These are phyloP conservation scores for Nephelium lappaceum DNA, from an alignment of 345 rosid genomes.

Conservation along the genomic window DNA sequence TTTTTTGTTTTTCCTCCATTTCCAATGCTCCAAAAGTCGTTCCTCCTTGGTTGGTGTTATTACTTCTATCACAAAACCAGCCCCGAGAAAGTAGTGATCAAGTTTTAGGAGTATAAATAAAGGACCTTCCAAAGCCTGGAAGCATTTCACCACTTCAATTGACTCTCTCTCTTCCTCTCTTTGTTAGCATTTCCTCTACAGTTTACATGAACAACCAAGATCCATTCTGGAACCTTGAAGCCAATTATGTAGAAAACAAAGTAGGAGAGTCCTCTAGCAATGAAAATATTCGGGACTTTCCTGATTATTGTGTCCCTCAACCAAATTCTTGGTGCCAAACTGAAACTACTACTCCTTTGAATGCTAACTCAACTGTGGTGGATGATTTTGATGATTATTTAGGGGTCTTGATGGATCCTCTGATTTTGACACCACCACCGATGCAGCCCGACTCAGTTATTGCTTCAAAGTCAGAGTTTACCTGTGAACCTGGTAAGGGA, in stretches of 20 bases:
- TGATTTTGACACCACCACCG: not conserved
- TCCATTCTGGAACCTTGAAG: not conserved
- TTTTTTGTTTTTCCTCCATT: too few relatives aligned
- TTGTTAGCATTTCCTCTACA: not conserved
- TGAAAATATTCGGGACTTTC: not conserved
- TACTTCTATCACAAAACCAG: too few relatives aligned
- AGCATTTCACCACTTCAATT: not conserved
- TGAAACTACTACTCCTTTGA: not conserved
- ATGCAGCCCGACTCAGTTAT: not conserved
- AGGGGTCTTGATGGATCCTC: not conserved
- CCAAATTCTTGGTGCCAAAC: not conserved
- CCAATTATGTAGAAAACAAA: too few relatives aligned
- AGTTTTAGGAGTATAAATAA: too few relatives aligned
- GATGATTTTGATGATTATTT: conserved; percentile 5
- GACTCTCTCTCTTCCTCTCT: not conserved
- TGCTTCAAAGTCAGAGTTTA: too few relatives aligned
- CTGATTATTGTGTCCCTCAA: not conserved
- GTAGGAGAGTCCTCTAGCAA: not conserved
- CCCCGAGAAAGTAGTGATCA: too few relatives aligned
- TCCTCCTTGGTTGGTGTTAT: too few relatives aligned
- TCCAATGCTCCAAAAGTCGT: too few relatives aligned
- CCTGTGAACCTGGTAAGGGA: not conserved
- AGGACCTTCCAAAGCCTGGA: not conserved
- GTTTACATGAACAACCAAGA: not conserved
- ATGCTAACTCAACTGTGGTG: not conserved